phyloP scores from a whole-genome alignment of 176 grass and related monocot genomes.

The Saccharum officinarum region DNA sequence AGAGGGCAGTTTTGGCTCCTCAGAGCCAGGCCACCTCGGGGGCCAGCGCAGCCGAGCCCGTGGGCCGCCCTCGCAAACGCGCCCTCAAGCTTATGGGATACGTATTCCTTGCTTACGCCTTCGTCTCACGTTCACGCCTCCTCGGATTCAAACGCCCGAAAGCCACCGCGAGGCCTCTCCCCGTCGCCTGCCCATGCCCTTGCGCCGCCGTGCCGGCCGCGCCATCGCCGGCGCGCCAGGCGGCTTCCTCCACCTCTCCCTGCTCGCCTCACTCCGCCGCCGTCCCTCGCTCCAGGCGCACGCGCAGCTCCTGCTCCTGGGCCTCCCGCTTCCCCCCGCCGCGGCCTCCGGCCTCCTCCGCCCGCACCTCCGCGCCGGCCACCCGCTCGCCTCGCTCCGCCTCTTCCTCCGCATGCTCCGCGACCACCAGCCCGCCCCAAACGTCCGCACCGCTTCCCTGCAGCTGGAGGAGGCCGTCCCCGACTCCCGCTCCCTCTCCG shows the following conservation, averaged over 20 bases:
- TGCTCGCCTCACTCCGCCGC: constrained; percentile 36
- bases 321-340: constrained; percentile 44
- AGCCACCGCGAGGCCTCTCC: background rate
- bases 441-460: background rate
- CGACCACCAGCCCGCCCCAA: background rate
- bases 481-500: constrained; percentile 36
- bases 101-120: background rate
- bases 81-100: background rate
- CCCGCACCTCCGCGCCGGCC: constrained; percentile 45
- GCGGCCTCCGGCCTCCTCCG: constrained; percentile 45
- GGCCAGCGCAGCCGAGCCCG: too few species aligned
- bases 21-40: too few species aligned
- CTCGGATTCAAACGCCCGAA: background rate
- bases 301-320: constrained; percentile 54
- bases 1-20: too few species aligned
- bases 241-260: constrained; percentile 54
- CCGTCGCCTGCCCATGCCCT: constrained; percentile 13
- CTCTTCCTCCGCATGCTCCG: constrained; percentile 37
- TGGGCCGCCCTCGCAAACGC: too few species aligned
- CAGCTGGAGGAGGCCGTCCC: background rate
- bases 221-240: constrained; percentile 21
- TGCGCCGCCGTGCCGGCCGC: constrained; percentile 36
- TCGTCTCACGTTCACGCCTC: background rate
- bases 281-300: constrained; percentile 43
- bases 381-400: constrained; percentile 41